phyloP scores from a whole-genome alignment of 306 rosid species.

The Oxytropis ochrocephala region DNA sequence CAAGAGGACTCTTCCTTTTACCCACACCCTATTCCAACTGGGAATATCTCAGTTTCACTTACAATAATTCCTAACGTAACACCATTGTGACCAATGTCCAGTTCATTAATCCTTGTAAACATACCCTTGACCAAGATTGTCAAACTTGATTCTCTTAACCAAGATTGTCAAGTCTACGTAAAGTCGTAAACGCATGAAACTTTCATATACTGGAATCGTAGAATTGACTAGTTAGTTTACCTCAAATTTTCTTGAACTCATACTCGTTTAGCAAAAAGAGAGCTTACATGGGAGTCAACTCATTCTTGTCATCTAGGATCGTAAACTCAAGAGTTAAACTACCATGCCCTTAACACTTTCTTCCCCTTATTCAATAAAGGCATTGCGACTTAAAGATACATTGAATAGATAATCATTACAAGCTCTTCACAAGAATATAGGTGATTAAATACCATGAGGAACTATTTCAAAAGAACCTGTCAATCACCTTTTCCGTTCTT shows the following conservation, averaged over 20 bases:
- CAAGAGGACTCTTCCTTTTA: neutral
- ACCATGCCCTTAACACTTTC: neutral
- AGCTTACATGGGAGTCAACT: too few species aligned
- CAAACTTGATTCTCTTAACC: too few species aligned
- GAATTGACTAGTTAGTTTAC: too few species aligned
- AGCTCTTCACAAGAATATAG: neutral
- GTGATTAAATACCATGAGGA: neutral
- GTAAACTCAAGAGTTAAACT: too few species aligned
- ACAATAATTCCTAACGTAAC: neutral
- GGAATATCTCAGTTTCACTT: neutral
- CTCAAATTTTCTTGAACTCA: too few species aligned
- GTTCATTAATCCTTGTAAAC: neutral
- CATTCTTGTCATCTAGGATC: too few species aligned
- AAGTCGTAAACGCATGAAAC: too few species aligned
- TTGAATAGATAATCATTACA: neutral
- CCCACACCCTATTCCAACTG: neutral
- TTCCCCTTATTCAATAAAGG: neutral
- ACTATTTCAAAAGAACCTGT: neutral
- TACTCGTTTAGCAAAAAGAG: too few species aligned
- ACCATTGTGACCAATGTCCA: neutral
- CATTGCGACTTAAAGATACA: too few species aligned
- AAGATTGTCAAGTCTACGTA: too few species aligned
- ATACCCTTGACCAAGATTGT: neutral
- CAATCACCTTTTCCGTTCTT: constrained; percentile 72
- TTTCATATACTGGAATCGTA: too few species aligned